Evolutionary conservation across 371 early-diverging fungal species (phyloP), one percentile per base, ranked within the genome.

Genomic region (Mucor indicus): DNA sequence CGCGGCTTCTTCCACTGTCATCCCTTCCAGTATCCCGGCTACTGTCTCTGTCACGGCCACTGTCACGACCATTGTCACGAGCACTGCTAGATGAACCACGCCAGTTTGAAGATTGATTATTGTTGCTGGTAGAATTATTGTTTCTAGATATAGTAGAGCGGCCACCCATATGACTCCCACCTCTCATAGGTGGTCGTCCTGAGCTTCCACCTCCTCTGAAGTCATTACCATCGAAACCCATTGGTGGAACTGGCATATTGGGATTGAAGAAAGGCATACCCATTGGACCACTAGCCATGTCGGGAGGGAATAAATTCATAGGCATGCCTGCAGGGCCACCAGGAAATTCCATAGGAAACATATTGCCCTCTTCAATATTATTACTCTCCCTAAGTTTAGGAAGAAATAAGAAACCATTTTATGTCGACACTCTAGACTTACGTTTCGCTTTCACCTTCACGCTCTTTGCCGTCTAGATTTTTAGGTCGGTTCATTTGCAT

Each of bases 261-360:
- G 59, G 59, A 17, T 58, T 58, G 23, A 58, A 58, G 21, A 58
- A 58, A 1, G 59, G 53, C 53, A 58, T 53, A 1, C 59, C 58
- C 52, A 57, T 57, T 4, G 58, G 58, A 0, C 52, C 52, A 13
- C 58, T 48, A 8, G 53, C 24, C 58, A 57, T 57, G 15, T 57
- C 58, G 15, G 52, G 52, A 16, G 53, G 47, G 15, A 57, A 57
- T 53, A 57, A 52, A 19, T 44, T 48, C 58, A 57, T 52, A 3
- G 58, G 58, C 39, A 57, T 48, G 36, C 53, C 44, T 16, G 53
- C 52, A 20, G 57, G 51, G 12, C 53, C 58, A 8, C 53, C 48
- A 15, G 51, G 53, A 23, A 57, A 57, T 5, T 53, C 59, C 48
- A 59, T 59, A 17, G 59, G 50, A 40, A 32, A 19, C 35, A 33